A percentile compares a stretch with the other conserved stretches of the same genome.
Conservation (phyloP, 768 basidiomycete genomes). For the Leccinum rimulosum region DNA sequence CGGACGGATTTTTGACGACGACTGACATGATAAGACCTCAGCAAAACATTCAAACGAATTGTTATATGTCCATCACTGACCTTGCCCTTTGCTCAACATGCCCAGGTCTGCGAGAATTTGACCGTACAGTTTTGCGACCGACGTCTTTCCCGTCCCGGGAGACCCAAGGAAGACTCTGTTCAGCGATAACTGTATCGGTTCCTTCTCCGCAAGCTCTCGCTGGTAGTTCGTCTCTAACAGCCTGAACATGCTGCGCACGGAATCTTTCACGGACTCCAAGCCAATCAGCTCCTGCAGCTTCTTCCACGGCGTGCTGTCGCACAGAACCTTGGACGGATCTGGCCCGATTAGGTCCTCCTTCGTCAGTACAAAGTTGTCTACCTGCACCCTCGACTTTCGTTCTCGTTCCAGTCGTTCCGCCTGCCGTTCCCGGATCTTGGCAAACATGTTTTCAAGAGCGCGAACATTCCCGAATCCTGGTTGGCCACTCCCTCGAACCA, state of each 20-base stretch:
- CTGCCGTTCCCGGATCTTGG: neutral
- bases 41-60: neutral
- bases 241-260: neutral
- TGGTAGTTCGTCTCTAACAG: neutral
- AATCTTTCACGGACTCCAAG: neutral
- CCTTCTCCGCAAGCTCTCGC: neutral
- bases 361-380: neutral
- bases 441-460: neutral
- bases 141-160: neutral
- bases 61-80: neutral
- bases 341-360: neutral
- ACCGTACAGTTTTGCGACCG: neutral
- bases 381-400: neutral
- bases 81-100: neutral
- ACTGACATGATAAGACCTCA: neutral
- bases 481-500: neutral
- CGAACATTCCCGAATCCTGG: neutral
- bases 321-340: neutral
- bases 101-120: neutral
- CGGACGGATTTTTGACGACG: neutral
- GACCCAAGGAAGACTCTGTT: neutral
- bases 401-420: neutral
- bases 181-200: neutral
- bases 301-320: neutral
- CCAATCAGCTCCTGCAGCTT: neutral